phyloP scores from a whole-genome alignment of 2,329 filamentous ascomycete genomes.

The Alternaria alternata region DNA sequence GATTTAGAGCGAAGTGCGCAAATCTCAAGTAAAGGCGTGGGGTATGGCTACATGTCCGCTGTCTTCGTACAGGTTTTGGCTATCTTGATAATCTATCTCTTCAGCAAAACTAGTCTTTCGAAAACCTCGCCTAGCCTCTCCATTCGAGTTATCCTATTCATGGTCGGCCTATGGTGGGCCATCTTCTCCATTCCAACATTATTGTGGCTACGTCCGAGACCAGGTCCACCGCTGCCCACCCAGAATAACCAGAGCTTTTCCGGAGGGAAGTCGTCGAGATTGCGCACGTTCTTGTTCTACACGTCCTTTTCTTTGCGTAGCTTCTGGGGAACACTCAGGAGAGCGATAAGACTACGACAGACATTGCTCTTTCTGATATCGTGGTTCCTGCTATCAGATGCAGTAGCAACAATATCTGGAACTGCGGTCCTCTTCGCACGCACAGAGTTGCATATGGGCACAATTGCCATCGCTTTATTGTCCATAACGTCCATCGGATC shows the following conservation, averaged over 20 bases:
- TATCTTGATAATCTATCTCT: slow-evolving; percentile 74
- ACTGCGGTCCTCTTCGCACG: slow-evolving; percentile 94
- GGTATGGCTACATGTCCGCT: slow-evolving; percentile 85
- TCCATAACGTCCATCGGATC: slow-evolving; percentile 87
- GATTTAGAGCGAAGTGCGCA: slow-evolving; percentile 82
- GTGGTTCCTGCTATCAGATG: slow-evolving; percentile 93
- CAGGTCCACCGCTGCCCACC: slow-evolving; percentile 75
- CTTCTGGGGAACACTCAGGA: slow-evolving; percentile 77
- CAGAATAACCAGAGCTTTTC: slow-evolving; percentile 24
- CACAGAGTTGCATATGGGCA: slow-evolving; percentile 86
- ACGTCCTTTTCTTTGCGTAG: slow-evolving; percentile 83
- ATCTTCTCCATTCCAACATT: slow-evolving; percentile 84
- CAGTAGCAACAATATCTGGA: slow-evolving; percentile 91
- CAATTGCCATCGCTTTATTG: slow-evolving; percentile 84
- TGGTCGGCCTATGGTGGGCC: slow-evolving; percentile 89
- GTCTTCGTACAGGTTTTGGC: slow-evolving; percentile 80
- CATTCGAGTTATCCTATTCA: slow-evolving; percentile 79
- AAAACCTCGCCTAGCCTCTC: slow-evolving; percentile 81
- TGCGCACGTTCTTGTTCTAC: slow-evolving; percentile 66
- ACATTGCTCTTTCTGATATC: slow-evolving; percentile 79
- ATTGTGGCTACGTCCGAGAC: slow-evolving; percentile 82
- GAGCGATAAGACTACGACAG: slow-evolving; percentile 73
- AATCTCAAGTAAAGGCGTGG: slow-evolving; percentile 88
- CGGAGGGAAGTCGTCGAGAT: slow-evolving; percentile 15
- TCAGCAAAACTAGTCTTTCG: slow-evolving; percentile 46